Conservation (phyloP, 2,329 filamentous ascomycete genomes). For the Fusarium haematococcum region DNA sequence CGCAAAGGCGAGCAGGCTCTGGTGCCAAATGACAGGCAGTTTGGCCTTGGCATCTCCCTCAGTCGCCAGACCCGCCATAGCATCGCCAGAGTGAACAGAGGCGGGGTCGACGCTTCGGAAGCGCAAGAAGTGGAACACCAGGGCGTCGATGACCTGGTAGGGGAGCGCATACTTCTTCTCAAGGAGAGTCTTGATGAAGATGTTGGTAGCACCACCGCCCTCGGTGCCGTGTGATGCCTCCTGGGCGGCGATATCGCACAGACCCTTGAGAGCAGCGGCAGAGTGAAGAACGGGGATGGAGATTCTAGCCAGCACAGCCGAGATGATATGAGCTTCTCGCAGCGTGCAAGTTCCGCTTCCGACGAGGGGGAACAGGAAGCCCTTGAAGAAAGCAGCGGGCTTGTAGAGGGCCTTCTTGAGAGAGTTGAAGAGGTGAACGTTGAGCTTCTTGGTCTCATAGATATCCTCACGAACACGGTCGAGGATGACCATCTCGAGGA, state of each 20-base stretch:
- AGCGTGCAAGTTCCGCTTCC: conserved; percentile 88
- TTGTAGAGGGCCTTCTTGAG: conserved; percentile 95
- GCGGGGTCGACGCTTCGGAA: conserved; percentile 79
- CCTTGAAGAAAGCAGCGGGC: conserved; percentile 96
- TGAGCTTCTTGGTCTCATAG: conserved; percentile 92
- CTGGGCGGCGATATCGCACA: conserved; percentile 94
- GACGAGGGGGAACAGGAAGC: conserved; percentile 91
- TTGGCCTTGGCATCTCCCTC: conserved; percentile 68
- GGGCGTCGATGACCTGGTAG: conserved; percentile 91
- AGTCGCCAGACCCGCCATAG: conserved; percentile 60
- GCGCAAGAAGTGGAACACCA: conserved; percentile 96
- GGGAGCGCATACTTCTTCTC: conserved; percentile 98
- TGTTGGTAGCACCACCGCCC: conserved; percentile 90
- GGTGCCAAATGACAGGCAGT: conserved; percentile 95
- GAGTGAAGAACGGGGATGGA: conserved; percentile 93
- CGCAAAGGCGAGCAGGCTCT: conserved; percentile 90
- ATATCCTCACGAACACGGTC: conserved; percentile 95
- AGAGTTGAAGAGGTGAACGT: conserved; percentile 92
- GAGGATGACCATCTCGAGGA: conserved; percentile 87
- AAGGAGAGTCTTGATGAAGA: conserved; percentile 91
- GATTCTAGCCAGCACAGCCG: conserved; percentile 84
- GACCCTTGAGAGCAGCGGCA: conserved; percentile 87
- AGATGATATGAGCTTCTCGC: conserved; percentile 91
- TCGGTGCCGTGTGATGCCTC: conserved; percentile 87
- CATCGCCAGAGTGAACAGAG: conserved; percentile 63